Percentiles rank a stretch among this genome's conserved stretches.
Conservation (phyloP, 352 stramenopile species). For the Phytopythium litorale region DNA sequence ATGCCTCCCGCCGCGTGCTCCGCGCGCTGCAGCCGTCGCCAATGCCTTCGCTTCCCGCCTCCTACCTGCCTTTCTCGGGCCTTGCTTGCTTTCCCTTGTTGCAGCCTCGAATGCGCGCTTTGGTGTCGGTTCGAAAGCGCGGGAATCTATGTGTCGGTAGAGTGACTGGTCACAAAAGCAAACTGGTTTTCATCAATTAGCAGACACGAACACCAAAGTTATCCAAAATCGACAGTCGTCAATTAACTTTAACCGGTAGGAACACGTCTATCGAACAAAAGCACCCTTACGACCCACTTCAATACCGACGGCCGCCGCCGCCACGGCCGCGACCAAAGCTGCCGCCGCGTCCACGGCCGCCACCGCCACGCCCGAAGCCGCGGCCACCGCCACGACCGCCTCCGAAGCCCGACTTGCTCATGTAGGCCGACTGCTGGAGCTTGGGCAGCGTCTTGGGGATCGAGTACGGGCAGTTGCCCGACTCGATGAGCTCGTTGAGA, state of each 20-base stretch:
- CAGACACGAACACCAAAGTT: not conserved
- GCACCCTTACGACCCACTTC: not conserved
- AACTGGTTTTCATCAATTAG: not conserved
- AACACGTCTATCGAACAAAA: constrained; percentile 6
- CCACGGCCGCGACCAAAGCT: constrained; percentile 30
- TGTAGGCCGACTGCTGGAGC: constrained; percentile 66
- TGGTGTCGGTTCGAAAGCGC: constrained; percentile 1
- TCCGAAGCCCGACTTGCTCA: constrained; percentile 32
- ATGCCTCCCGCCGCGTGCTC: constrained; percentile 17
- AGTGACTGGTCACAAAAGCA: not conserved
- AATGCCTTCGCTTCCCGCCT: not conserved
- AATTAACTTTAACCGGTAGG: not conserved
- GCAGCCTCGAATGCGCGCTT: not conserved
- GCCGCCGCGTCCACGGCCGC: constrained; percentile 31
- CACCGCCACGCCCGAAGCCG: constrained; percentile 16
- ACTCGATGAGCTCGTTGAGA: constrained; percentile 78
- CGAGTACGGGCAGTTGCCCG: constrained; percentile 66
- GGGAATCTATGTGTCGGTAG: not conserved
- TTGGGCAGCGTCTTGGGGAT: constrained; percentile 75
- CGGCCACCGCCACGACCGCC: constrained; percentile 38
- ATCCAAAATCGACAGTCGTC: not conserved
- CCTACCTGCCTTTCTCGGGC: not conserved
- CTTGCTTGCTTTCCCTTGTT: not conserved
- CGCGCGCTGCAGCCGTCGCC: not conserved
- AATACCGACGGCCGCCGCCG: constrained; percentile 22